A percentile compares a stretch with the other conserved stretches of the same genome.
Evolutionary conservation across 2,329 filamentous ascomycete genomes (phyloP).

Genomic region (Cladosporium phlei): DNA sequence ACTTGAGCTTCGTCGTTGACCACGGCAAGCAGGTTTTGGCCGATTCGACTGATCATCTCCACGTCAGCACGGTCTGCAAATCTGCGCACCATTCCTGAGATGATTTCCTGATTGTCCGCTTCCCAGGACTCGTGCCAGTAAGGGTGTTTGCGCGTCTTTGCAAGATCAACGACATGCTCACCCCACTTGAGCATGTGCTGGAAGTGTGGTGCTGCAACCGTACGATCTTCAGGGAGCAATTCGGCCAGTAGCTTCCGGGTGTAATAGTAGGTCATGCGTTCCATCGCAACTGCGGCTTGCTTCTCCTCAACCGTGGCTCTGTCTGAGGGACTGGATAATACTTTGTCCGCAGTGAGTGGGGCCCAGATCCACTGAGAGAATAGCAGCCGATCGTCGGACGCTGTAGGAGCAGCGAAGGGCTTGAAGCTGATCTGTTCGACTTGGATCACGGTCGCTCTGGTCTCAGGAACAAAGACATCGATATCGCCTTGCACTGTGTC

Average conservation of each 20-base stretch:
- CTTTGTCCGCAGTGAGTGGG: conserved; percentile 16
- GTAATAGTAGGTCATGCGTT: conserved; percentile 18
- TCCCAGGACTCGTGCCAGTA: no score
- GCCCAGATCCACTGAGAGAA: conserved; percentile 20
- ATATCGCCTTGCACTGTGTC: neutral
- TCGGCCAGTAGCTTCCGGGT: conserved; percentile 11
- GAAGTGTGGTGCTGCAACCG: no score
- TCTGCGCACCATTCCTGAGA: no score
- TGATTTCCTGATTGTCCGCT: no score
- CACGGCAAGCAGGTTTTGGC: no score
- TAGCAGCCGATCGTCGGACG: conserved; percentile 16
- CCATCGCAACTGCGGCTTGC: conserved; percentile 11
- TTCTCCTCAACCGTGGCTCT: conserved; percentile 15
- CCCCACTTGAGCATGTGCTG: no score
- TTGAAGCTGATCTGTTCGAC: conserved; percentile 17
- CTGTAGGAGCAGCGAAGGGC: conserved; percentile 4
- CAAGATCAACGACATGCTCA: no score
- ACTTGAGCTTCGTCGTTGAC: no score
- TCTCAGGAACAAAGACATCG: conserved; percentile 1
- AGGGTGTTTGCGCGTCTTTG: no score
- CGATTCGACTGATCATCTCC: no score
- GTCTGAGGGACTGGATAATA: conserved; percentile 12
- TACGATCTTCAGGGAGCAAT: neutral
- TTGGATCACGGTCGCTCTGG: conserved; percentile 13
- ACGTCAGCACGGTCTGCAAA: no score